phyloP scores from a whole-genome alignment of 2,329 filamentous ascomycete genomes.

The Sclerotiophoma versabilis region DNA sequence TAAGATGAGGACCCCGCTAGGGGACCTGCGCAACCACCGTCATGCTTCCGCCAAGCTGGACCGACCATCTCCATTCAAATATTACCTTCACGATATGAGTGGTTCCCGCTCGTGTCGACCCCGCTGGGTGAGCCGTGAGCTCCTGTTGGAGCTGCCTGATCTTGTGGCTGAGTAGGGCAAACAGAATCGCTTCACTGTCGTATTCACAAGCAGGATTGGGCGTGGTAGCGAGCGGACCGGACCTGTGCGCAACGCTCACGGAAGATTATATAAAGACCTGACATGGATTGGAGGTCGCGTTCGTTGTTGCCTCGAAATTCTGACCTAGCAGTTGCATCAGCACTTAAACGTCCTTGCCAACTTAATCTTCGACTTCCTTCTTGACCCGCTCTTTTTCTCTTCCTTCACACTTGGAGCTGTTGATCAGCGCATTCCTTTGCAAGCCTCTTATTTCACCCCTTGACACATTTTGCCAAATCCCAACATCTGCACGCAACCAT shows the following conservation, averaged over 20 bases:
- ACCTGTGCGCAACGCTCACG: conserved; percentile 19
- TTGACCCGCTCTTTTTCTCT: conserved; percentile 2
- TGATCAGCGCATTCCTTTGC: neutral
- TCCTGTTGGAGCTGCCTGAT: conserved; percentile 11
- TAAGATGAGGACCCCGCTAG: conserved; percentile 8
- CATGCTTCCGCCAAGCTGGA: conserved; percentile 8
- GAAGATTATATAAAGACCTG: conserved; percentile 27
- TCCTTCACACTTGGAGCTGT: conserved; percentile 1
- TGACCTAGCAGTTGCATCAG: conserved; percentile 17
- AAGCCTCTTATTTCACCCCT: neutral
- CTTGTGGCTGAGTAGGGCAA: conserved; percentile 16
- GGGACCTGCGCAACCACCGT: conserved; percentile 1
- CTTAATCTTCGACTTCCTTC: neutral
- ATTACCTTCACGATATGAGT: neutral
- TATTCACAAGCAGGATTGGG: conserved; percentile 16
- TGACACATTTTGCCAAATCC: too few relatives aligned
- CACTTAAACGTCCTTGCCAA: conserved; percentile 7
- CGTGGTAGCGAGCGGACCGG: conserved; percentile 18
- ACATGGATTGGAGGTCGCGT: conserved; percentile 16
- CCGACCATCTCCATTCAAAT: conserved; percentile 1
- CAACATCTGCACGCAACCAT: neutral
- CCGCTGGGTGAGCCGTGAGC: conserved; percentile 18
- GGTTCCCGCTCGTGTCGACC: conserved; percentile 13
- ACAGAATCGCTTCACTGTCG: conserved; percentile 15
- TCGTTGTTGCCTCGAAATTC: conserved; percentile 27